These are phyloP conservation scores for Calonectria henricotiae DNA, from an alignment of 2,329 filamentous ascomycete genomes.

Conservation along the genomic window DNA sequence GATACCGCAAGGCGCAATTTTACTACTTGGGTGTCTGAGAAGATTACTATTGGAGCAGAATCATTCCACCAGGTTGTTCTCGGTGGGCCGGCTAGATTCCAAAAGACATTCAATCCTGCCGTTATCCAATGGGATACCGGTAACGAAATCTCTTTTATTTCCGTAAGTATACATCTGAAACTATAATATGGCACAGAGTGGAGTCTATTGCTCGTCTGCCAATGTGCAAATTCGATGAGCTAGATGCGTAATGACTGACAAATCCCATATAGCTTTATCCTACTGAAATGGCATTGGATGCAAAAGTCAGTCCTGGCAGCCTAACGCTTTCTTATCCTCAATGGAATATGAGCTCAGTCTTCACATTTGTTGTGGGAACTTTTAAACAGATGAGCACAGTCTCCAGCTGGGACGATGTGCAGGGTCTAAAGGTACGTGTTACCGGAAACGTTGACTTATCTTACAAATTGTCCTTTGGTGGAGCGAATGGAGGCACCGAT, in stretches of 20 bases:
- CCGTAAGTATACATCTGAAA: slow-evolving; percentile 37
- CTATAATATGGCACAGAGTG: too few relatives aligned
- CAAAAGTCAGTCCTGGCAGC: slow-evolving; percentile 35
- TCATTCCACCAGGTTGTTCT: slow-evolving; percentile 71
- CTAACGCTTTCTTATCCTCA: slow-evolving; percentile 70
- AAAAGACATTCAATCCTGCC: slow-evolving; percentile 71
- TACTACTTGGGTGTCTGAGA: slow-evolving; percentile 71
- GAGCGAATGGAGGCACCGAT: slow-evolving; percentile 57
- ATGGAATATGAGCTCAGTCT: slow-evolving; percentile 67
- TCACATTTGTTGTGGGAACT: slow-evolving; percentile 68
- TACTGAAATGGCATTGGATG: slow-evolving; percentile 47
- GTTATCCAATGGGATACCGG: slow-evolving; percentile 73
- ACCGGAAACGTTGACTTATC: slow-evolving; percentile 62
- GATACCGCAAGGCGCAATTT: slow-evolving; percentile 74
- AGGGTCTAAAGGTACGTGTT: slow-evolving; percentile 64
- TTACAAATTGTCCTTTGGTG: slow-evolving; percentile 64
- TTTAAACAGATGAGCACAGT: slow-evolving; percentile 64
- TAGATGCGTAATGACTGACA: slow-evolving; percentile 51
- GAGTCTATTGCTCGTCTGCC: background rate
- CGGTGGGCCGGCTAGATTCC: slow-evolving; percentile 70
- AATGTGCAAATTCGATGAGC: background rate
- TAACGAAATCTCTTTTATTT: slow-evolving; percentile 55
- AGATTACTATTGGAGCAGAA: slow-evolving; percentile 74
- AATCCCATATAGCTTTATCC: slow-evolving; percentile 60
- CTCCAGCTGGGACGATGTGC: slow-evolving; percentile 64